A percentile compares a stretch with the other conserved stretches of the same genome.
phyloP scores from a whole-genome alignment of 495 filamentous ascomycete genomes.

The Penicillium verhagenii region DNA sequence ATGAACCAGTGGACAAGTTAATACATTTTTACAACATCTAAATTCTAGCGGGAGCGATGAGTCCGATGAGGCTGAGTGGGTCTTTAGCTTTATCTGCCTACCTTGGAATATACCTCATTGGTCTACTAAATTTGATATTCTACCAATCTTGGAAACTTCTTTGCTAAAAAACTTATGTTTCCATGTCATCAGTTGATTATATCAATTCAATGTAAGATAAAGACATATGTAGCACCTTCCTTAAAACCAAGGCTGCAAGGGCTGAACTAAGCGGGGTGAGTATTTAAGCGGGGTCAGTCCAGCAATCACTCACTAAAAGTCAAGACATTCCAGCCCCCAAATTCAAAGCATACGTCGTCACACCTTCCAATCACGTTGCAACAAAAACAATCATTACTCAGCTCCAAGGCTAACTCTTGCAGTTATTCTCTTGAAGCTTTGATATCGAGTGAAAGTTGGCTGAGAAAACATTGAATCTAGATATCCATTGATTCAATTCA shows the following conservation, averaged over 20 bases:
- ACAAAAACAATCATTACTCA: background rate
- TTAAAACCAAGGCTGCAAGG: too few relatives aligned
- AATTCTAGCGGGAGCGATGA: too few relatives aligned
- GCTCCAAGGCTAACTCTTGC: background rate
- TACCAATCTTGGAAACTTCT: too few relatives aligned
- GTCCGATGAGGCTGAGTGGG: too few relatives aligned
- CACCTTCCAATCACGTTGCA: background rate
- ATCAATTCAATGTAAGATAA: too few relatives aligned
- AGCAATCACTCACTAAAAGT: too few relatives aligned
- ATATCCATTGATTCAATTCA: background rate
- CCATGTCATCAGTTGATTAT: too few relatives aligned
- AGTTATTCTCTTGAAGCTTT: background rate
- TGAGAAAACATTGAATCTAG: background rate
- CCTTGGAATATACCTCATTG: too few relatives aligned
- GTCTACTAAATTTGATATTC: too few relatives aligned
- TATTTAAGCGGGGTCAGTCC: background rate
- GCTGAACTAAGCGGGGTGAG: background rate
- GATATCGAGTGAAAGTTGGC: background rate
- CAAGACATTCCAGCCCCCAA: background rate
- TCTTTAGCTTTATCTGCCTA: too few relatives aligned
- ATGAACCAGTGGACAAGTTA: constrained; percentile 9
- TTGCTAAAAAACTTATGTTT: too few relatives aligned
- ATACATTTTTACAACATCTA: background rate
- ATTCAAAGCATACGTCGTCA: background rate
- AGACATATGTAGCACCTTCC: too few relatives aligned